Percentiles rank a stretch among this genome's conserved stretches.
Conservation (phyloP, 2,329 filamentous ascomycete genomes). For the Fusarium fujikuroi region DNA sequence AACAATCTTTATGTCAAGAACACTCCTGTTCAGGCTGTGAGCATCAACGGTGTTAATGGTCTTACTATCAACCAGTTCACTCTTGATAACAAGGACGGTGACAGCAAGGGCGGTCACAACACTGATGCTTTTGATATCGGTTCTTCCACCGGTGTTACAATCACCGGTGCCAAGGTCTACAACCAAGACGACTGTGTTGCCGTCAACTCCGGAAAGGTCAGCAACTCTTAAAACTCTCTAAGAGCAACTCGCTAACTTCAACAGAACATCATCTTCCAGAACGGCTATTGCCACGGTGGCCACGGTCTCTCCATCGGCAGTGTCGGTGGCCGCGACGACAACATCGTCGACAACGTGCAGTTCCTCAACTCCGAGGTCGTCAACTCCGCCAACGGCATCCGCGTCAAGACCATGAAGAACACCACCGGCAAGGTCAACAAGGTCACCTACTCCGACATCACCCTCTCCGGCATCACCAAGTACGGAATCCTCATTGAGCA, state of each 20-base stretch:
- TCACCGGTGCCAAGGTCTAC: conserved; percentile 62
- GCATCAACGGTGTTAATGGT: conserved; percentile 50
- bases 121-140: conserved; percentile 70
- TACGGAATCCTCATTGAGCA: conserved; percentile 54
- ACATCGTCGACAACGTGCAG: conserved; percentile 61
- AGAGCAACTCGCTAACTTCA: accelerated
- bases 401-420: conserved; percentile 60
- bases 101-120: conserved; percentile 57
- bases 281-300: conserved; percentile 56
- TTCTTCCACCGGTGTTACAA: conserved; percentile 59
- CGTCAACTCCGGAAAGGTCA: conserved; percentile 60
- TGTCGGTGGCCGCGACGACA: conserved; percentile 60
- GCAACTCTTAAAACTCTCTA: accelerated
- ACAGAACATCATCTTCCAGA: conserved; percentile 57
- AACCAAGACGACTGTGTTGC: conserved; percentile 72
- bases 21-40: conserved; percentile 55
- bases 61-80: conserved; percentile 52
- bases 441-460: conserved; percentile 57
- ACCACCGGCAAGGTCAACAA: conserved; percentile 57
- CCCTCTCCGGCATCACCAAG: conserved; percentile 50
- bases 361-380: conserved; percentile 60
- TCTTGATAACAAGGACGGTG: conserved; percentile 53
- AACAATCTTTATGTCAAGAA: conserved; percentile 54
- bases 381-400: conserved; percentile 62
- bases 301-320: conserved; percentile 57